phyloP scores from a whole-genome alignment of 208 protist species.

The Acanthamoeba triangularis region DNA sequence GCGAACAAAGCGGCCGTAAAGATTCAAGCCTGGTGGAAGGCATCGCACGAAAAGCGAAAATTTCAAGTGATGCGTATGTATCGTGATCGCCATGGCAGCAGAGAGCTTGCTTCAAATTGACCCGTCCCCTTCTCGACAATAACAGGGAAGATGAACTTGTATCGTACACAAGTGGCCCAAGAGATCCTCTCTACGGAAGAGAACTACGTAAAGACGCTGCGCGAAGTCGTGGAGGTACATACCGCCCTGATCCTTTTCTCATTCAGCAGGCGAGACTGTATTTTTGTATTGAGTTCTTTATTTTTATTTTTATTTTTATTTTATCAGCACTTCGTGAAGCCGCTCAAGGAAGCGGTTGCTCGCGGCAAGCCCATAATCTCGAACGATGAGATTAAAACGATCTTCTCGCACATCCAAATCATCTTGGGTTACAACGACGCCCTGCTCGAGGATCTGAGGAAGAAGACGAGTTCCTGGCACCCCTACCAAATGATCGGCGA shows the following conservation, averaged over 20 bases:
- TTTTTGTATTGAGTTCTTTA: neutral
- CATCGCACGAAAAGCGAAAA: neutral
- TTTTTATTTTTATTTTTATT: neutral
- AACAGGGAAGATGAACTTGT: constrained; percentile 58
- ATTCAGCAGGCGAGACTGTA: neutral
- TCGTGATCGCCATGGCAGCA: neutral
- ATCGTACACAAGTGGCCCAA: constrained; percentile 43
- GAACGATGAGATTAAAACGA: constrained; percentile 54
- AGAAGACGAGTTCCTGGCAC: constrained; percentile 13
- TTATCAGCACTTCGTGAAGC: constrained; percentile 10
- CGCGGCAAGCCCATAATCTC: constrained; percentile 47
- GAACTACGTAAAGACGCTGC: constrained; percentile 20
- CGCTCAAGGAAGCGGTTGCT: constrained; percentile 31
- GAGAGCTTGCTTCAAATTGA: neutral
- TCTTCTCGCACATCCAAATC: constrained; percentile 72
- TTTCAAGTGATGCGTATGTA: constrained; percentile 18
- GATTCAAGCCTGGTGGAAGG: neutral
- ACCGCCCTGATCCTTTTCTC: neutral
- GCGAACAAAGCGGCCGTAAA: neutral
- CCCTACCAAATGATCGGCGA: constrained; percentile 36
- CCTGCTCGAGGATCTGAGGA: constrained; percentile 39
- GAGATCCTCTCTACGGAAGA: constrained; percentile 57
- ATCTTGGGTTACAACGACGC: constrained; percentile 53
- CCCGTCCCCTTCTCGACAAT: neutral
- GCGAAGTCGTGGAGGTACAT: constrained; percentile 37